Evolutionary conservation across 2,329 filamentous ascomycete genomes (phyloP), one percentile per base, ranked within the genome.

Genomic region (Pseudogymnoascus pannorum): DNA sequence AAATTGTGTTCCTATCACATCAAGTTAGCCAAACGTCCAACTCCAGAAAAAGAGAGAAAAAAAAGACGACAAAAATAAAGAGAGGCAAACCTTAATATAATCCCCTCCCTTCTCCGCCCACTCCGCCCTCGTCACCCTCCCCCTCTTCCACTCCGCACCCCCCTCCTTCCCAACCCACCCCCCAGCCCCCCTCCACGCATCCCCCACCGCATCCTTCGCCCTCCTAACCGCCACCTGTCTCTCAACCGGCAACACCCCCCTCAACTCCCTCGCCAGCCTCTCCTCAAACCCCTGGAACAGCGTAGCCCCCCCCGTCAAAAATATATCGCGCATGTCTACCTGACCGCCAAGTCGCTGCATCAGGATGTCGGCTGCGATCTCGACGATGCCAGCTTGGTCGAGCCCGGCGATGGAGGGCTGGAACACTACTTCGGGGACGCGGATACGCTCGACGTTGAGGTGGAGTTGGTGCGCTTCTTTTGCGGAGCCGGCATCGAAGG

Each of bases 371-470:
- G 91, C 88, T 0, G 90, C 89, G 62, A 97, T 95, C 74, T 99
- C 94, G 16, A 96, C 82, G 58, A 99, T 84, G 26, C 94, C 94
- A 1, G 93, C 91, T 76, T 99, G 94, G 73, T 97, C 92, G 54
- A 97, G 78, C 5, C 92, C 92, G 0, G 92, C 92, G 70, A 97
- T 96, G 14, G 88, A 87, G 0, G 92, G 93, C 71, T 95, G 91
- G 78, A 97, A 97, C 16, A 96, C 83, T 7, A 97, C 88, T 76
- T 97, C 93, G 2, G 92, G 92, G 2, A 96, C 91, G 58, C 92
- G 88, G 74, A 97, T 96, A 61, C 93, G 87, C 78, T 97, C 92
- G 60, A 99, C 91, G 73, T 99, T 99, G 65, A 99, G 85, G 74
- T 99, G 94, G 59, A 99, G 78, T 75, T 97, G 93, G 73, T 92